Evolutionary conservation across 352 stramenopile species (phyloP).

Genomic region (Pythium sukuiense): DNA sequence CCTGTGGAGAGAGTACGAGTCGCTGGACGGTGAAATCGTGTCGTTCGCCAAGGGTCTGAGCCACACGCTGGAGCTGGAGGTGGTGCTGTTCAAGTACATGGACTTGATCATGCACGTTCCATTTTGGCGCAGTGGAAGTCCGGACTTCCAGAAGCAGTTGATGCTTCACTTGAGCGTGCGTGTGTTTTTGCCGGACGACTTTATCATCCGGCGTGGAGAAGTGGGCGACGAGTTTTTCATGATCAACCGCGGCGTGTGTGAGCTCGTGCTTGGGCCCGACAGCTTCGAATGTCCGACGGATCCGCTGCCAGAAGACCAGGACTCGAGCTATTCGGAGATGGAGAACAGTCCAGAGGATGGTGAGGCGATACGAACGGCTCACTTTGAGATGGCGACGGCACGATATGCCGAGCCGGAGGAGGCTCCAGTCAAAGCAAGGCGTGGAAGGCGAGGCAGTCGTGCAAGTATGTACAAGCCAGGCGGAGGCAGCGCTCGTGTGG

Average conservation of each 20-base stretch:
- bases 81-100: constrained; percentile 76
- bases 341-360: constrained; percentile 3
- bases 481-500: not conserved
- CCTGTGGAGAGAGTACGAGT: constrained; percentile 67
- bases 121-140: constrained; percentile 51
- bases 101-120: constrained; percentile 59
- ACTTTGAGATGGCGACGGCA: constrained; percentile 6
- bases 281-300: constrained; percentile 32
- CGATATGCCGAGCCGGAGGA: not conserved
- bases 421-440: not conserved
- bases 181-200: constrained; percentile 75
- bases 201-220: constrained; percentile 58
- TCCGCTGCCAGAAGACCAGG: constrained; percentile 3
- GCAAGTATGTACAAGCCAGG: constrained; percentile 13
- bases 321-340: constrained; percentile 1
- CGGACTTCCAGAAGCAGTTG: constrained; percentile 71
- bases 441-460: not conserved
- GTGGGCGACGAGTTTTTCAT: constrained; percentile 69
- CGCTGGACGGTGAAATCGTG: constrained; percentile 49
- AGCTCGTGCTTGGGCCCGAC: constrained; percentile 32
- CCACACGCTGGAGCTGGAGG: constrained; percentile 62
- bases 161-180: constrained; percentile 52
- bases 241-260: constrained; percentile 59
- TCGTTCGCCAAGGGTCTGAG: constrained; percentile 55
- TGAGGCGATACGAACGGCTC: not conserved